Evolutionary conservation across 306 rosid genomes (phyloP).

Genomic region (Rubus parviflorus): DNA sequence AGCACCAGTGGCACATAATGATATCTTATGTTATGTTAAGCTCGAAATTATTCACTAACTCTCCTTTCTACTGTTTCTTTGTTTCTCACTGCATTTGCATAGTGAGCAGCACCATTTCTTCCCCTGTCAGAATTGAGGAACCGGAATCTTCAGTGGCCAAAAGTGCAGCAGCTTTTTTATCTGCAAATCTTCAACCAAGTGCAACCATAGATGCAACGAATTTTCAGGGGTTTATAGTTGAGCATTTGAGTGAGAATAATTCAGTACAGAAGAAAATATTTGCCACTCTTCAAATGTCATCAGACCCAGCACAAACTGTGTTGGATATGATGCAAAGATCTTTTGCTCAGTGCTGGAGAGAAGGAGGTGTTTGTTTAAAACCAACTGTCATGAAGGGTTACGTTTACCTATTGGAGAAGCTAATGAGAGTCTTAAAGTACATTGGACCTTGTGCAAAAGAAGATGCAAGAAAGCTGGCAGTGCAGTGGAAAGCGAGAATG

Average conservation of each 20-base stretch:
- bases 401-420: constrained; percentile 32
- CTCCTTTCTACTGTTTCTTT: neutral
- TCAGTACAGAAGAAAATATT: constrained; percentile 21
- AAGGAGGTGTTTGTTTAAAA: constrained; percentile 19
- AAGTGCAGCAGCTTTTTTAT: constrained; percentile 1
- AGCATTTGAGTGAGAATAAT: constrained; percentile 25
- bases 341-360: constrained; percentile 21
- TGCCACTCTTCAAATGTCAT: constrained; percentile 28
- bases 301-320: constrained; percentile 48
- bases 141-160: constrained; percentile 20
- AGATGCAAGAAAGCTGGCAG: constrained; percentile 50
- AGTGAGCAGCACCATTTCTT: constrained; percentile 21
- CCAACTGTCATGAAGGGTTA: constrained; percentile 16
- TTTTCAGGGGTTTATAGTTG: constrained; percentile 21
- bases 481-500: constrained; percentile 37
- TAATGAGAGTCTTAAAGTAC: constrained; percentile 37
- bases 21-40: neutral
- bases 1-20: neutral
- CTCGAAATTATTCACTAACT: neutral
- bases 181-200: constrained; percentile 19
- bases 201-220: constrained; percentile 23
- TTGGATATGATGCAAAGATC: constrained; percentile 35
- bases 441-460: constrained; percentile 36
- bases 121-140: constrained; percentile 9
- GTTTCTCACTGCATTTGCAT: neutral